Conservation (phyloP, 2,329 filamentous ascomycete species). For the Xylariaceae sp. region DNA sequence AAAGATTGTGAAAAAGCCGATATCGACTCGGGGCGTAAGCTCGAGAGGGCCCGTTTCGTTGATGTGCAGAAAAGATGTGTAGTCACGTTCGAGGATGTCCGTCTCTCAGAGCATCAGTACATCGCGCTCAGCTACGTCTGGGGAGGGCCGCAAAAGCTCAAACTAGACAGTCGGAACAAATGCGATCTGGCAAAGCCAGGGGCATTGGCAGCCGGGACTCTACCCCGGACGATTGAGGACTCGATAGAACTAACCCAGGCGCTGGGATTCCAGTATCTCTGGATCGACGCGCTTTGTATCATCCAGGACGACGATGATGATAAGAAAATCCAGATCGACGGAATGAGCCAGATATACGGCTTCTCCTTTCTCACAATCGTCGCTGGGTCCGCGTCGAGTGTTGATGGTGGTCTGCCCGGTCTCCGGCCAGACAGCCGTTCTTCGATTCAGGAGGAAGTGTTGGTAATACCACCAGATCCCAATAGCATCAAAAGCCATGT, state of each 20-base stretch:
- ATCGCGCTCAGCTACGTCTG: too few relatives aligned
- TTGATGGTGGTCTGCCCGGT: neutral
- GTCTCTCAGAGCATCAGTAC: too few relatives aligned
- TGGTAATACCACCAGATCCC: neutral
- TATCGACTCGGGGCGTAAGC: too few relatives aligned
- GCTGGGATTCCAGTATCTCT: neutral
- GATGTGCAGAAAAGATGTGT: too few relatives aligned
- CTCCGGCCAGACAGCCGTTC: neutral
- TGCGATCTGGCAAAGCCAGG: neutral
- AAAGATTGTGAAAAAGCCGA: too few relatives aligned
- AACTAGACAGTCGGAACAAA: neutral
- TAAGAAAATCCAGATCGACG: neutral
- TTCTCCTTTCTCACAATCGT: neutral
- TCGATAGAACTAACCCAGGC: neutral
- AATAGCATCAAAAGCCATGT: neutral
- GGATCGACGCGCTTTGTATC: neutral
- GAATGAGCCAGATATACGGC: neutral
- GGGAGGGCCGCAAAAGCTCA: too few relatives aligned
- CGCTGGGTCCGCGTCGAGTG: neutral
- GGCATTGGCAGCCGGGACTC: neutral
- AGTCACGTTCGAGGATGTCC: too few relatives aligned
- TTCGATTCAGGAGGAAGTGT: neutral
- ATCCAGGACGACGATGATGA: neutral
- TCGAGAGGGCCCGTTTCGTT: too few relatives aligned
- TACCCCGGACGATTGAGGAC: neutral